phyloP scores from a whole-genome alignment of 805 yeast species.

The Candida hungchunana region DNA sequence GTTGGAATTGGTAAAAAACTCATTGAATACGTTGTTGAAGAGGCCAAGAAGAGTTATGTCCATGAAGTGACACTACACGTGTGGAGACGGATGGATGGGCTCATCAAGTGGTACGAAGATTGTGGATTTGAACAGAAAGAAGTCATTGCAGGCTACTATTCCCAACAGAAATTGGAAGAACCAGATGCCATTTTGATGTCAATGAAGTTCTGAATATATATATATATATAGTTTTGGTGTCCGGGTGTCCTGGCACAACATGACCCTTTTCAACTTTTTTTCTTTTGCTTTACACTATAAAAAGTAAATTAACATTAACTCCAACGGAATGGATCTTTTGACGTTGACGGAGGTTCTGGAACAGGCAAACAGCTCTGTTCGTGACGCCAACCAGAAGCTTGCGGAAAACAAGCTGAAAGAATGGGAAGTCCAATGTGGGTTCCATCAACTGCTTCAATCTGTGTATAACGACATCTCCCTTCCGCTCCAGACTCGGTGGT shows the following conservation, averaged over 20 bases:
- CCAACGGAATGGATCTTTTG: conserved; percentile 17
- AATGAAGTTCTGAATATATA: conserved; percentile 15
- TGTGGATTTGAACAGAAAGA: conserved; percentile 43
- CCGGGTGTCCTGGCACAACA: too few species aligned
- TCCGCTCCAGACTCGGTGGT: conserved; percentile 73
- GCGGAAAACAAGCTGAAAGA: conserved; percentile 67
- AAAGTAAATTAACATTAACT: too few species aligned
- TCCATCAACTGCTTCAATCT: conserved; percentile 51
- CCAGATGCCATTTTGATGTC: conserved; percentile 46
- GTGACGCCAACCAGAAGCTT: conserved; percentile 47
- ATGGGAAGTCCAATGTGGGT: conserved; percentile 68
- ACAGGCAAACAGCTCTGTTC: conserved; percentile 46
- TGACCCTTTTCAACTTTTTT: too few species aligned
- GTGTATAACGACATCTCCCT: conserved; percentile 56
- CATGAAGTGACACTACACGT: conserved; percentile 53
- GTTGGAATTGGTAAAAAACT: conserved; percentile 60
- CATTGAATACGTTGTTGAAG: conserved; percentile 50
- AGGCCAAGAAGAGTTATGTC: conserved; percentile 50
- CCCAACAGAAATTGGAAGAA: conserved; percentile 37
- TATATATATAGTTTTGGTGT: conserved; percentile 1
- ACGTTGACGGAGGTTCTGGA: conserved; percentile 32
- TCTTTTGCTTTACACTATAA: too few species aligned
- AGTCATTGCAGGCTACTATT: conserved; percentile 42
- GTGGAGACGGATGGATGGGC: conserved; percentile 38
- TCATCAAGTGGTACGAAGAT: conserved; percentile 46